Base-by-base conservation (phyloP, 2,329 filamentous ascomycete genomes). In the Cadophora sp. region DNA sequence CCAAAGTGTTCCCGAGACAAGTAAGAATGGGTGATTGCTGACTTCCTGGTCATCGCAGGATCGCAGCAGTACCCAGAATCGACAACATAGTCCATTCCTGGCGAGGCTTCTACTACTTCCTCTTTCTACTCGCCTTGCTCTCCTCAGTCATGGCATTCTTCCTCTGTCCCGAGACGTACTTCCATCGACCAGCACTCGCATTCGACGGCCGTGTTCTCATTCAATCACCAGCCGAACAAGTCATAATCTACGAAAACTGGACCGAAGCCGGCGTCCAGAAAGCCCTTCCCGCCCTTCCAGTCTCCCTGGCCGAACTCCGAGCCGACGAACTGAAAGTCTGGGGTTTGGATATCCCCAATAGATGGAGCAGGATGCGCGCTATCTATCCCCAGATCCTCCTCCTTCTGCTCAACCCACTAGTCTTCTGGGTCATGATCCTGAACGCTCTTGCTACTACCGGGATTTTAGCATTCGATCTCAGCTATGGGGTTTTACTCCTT, bases 81-180 rank as follows among this genome's bases (percentile, higher is more conserved):
- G 70, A 76, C 4, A 63, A 71, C 9, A 64, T 74, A 0, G 72
- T 72, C 6, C 55, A 66, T 0, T 60, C 78, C 8, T 81, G 79
- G 79, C 76, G 76, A 18, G 43, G 64, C 0, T 77, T 78, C 60
- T 81, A 80, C 70, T 70, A 71, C n/a, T 67, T 66, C 22, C 78
- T 76, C 77, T 64, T 73, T 1, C 69, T 74, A 5, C 74, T 75
- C 2, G 67, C 73, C 6, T 45, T 69, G 1, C 33, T 76, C 4
- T 64, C 77, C 0, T 68, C 79, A 24, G 2, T 79, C 1, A 64
- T 78, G 3, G 71, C 73, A 1, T 75, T 78, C 33, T 70, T 78
- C 30, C 73, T 77, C 11, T 77, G 73, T 27, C 78, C 79, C 0
- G 80, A 81, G 53, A 81, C 78, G 1, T 81, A 78, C 70, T 81